Percentiles rank a stretch among this genome's conserved stretches.
These are phyloP conservation scores for Starmerella scarabaei DNA, from an alignment of 805 yeast genomes.

Conservation along the genomic window DNA sequence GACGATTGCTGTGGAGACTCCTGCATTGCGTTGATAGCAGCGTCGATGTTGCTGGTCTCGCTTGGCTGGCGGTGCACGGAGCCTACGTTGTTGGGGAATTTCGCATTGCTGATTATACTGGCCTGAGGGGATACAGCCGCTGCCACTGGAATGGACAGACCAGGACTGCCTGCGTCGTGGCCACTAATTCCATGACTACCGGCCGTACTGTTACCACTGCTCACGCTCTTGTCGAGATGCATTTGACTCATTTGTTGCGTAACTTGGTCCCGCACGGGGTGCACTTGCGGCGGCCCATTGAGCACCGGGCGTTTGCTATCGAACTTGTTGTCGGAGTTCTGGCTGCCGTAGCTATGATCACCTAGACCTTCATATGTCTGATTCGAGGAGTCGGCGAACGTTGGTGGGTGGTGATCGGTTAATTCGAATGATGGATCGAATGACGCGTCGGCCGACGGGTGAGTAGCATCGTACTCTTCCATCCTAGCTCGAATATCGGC, in stretches of 20 bases:
- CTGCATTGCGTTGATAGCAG: conserved; percentile 28
- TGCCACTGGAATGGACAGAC: too few relatives aligned
- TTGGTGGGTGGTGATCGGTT: neutral
- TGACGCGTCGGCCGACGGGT: neutral
- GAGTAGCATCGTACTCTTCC: neutral
- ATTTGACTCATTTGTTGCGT: neutral
- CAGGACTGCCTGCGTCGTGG: neutral
- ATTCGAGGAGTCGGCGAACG: neutral
- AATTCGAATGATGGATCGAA: too few relatives aligned
- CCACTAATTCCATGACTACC: neutral
- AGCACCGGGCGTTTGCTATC: neutral
- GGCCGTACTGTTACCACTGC: neutral
- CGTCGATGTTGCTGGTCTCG: conserved; percentile 28
- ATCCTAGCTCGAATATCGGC: conserved; percentile 7
- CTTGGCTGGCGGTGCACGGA: neutral
- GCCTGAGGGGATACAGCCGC: neutral
- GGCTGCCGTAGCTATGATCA: neutral
- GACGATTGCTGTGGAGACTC: neutral
- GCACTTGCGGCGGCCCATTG: neutral
- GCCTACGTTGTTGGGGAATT: neutral
- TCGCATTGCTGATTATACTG: neutral
- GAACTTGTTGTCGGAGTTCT: neutral
- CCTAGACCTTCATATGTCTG: too few relatives aligned
- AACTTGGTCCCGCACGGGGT: neutral
- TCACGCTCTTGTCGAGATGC: neutral